Evolutionary conservation across 306 rosid genomes (phyloP).

Genomic region (Trifolium repens): DNA sequence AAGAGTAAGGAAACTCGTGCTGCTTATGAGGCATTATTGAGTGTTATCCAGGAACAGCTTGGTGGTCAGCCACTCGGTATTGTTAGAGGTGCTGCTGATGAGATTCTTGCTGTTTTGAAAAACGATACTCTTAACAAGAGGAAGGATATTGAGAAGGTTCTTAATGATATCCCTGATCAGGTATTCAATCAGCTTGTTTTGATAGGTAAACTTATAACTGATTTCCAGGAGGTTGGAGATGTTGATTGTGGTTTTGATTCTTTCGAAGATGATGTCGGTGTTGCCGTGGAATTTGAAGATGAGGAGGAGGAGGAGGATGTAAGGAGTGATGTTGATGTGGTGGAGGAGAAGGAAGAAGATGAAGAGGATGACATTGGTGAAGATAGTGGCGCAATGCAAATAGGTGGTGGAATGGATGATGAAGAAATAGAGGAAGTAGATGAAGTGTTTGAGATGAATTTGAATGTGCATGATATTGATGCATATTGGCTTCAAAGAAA

Average conservation of each 20-base stretch:
- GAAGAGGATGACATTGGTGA: conserved; percentile 82
- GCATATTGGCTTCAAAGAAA: conserved; percentile 98
- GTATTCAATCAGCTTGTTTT: conserved; percentile 73
- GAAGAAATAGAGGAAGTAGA: conserved; percentile 74
- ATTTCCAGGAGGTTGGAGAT: conserved; percentile 69
- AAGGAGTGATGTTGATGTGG: conserved; percentile 90
- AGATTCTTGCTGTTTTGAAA: conserved; percentile 74
- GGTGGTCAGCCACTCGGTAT: conserved; percentile 86
- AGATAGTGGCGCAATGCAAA: conserved; percentile 76
- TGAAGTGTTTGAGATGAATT: conserved; percentile 75
- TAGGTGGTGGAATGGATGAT: conserved; percentile 80
- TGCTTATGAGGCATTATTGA: conserved; percentile 87
- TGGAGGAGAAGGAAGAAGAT: conserved; percentile 80
- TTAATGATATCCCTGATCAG: conserved; percentile 55
- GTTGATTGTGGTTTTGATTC: conserved; percentile 70
- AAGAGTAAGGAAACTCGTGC: conserved; percentile 91
- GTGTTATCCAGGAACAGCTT: conserved; percentile 82
- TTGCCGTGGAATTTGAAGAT: conserved; percentile 92
- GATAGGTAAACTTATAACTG: conserved; percentile 77
- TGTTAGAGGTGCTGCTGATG: conserved; percentile 84
- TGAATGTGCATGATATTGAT: conserved; percentile 89
- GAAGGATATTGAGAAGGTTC: conserved; percentile 78
- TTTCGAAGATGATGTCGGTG: conserved; percentile 69
- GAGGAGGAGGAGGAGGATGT: conserved; percentile 75
- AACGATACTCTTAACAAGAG: conserved; percentile 69